Base-by-base conservation (phyloP, 495 filamentous ascomycete species). In the Niebla homalea region DNA sequence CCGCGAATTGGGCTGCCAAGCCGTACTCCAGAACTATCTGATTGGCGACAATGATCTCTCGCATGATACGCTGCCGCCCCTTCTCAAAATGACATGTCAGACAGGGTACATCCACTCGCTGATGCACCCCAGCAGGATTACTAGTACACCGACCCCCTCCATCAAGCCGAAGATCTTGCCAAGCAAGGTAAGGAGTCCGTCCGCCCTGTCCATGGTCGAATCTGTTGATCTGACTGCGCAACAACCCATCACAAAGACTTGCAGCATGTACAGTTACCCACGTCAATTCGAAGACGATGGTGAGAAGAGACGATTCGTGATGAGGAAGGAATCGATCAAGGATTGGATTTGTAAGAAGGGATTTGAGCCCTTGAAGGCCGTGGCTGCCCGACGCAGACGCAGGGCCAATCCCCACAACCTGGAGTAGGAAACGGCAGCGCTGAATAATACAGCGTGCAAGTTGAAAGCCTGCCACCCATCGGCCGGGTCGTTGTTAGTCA, bases 101-200 rank as follows among this genome's bases (percentile, higher is more conserved):
- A 14, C 11, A 58, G 53, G 42, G 14, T 58, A 58, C 43, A 48
- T 58, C 23, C 48, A 52, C 38, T 48, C 36, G 1, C 5, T 57
- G 32, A 57, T 57, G 21, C 55, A 56, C 48, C 56, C 18, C 55
- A 57, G 20, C 55, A 56, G 22, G 53, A 57, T 22, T 19, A 15
- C 18, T 55, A 46, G 52, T 55, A 57, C 40, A 51, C 16, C 5
- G 55, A 55, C 14, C 55, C 51, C 20, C 40, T 57, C 36, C 8
- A 14, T 1, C 37, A 20, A 5, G 29, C 46, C 25, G 55, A 49
- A 25, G 41, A 25, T 8, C 29, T 29, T 18, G 52, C 52, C 14
- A 18, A 15, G 15, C 47, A 43, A 14, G 22, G 37, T 15, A 20
- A 41, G 37, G 26, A 57, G 46, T 23, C 45, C 1, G 46, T 23